These are phyloP conservation scores for Symbiotaphrina buchneri DNA, from an alignment of 495 filamentous ascomycete species.

Conservation along the genomic window DNA sequence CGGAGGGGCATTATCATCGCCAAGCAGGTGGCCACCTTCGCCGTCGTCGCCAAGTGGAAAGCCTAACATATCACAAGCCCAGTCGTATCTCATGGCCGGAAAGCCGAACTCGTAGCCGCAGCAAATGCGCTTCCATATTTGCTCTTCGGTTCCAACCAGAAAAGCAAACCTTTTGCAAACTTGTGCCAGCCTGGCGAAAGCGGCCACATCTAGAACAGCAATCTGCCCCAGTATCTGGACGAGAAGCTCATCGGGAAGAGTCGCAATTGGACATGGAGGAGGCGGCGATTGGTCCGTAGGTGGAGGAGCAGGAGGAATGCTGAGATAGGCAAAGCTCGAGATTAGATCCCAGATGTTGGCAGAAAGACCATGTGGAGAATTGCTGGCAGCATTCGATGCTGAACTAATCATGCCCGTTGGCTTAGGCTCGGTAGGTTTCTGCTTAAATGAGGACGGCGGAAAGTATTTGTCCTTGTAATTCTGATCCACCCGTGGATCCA, in stretches of 20 bases:
- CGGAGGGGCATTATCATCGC: slow-evolving; percentile 6
- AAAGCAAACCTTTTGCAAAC: slow-evolving; percentile 81
- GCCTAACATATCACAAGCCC: slow-evolving; percentile 37
- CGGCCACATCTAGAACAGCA: slow-evolving; percentile 53
- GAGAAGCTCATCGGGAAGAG: slow-evolving; percentile 64
- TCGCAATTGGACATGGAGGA: slow-evolving; percentile 56
- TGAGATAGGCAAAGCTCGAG: slow-evolving; percentile 39
- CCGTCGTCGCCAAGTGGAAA: slow-evolving; percentile 21
- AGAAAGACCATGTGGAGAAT: slow-evolving; percentile 29
- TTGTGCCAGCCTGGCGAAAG: slow-evolving; percentile 52
- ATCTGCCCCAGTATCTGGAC: slow-evolving; percentile 47
- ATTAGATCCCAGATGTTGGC: slow-evolving; percentile 41
- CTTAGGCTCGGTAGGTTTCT: slow-evolving; percentile 28
- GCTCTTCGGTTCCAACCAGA: slow-evolving; percentile 62
- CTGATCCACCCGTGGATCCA: slow-evolving; percentile 67
- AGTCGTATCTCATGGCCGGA: slow-evolving; percentile 66
- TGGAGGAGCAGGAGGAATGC: slow-evolving; percentile 34
- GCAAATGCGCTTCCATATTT: slow-evolving; percentile 72
- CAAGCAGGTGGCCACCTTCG: slow-evolving; percentile 7
- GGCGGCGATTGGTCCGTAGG: slow-evolving; percentile 38
- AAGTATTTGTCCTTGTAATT: slow-evolving; percentile 83
- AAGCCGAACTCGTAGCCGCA: slow-evolving; percentile 52
- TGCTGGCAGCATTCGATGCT: slow-evolving; percentile 26
- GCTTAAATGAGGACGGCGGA: slow-evolving; percentile 31
- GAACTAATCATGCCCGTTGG: slow-evolving; percentile 28